phyloP scores from a whole-genome alignment of 495 filamentous ascomycete species.

The Lasiosphaeria ovina region DNA sequence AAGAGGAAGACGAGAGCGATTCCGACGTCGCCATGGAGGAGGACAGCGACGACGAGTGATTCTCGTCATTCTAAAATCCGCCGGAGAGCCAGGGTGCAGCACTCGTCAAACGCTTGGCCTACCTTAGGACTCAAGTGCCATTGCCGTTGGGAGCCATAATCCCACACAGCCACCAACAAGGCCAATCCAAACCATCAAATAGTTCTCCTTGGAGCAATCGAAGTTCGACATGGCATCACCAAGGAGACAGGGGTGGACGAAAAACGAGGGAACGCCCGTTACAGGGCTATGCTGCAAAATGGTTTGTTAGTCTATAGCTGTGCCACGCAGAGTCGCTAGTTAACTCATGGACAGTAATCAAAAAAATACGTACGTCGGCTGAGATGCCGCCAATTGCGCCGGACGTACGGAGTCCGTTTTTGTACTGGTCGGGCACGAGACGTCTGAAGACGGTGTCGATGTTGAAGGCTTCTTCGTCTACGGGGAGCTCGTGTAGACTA shows the following conservation, averaged over 20 bases:
- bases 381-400: conserved; percentile 75
- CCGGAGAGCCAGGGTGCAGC: neutral
- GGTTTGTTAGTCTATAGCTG: conserved; percentile 46
- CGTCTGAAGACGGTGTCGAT: conserved; percentile 67
- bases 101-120: neutral
- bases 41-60: conserved; percentile 57
- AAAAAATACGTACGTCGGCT: conserved; percentile 60
- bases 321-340: conserved; percentile 42
- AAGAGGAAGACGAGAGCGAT: conserved; percentile 53
- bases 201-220: conserved; percentile 57
- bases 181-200: conserved; percentile 79
- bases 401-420: conserved; percentile 51
- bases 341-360: conserved; percentile 37
- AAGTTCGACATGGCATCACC: conserved; percentile 67
- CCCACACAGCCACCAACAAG: conserved; percentile 71
- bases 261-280: conserved; percentile 70
- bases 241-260: conserved; percentile 85
- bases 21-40: conserved; percentile 75
- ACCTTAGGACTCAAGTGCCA: conserved; percentile 37
- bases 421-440: conserved; percentile 65
- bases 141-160: conserved; percentile 63
- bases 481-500: conserved; percentile 46
- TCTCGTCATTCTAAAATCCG: neutral
- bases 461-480: conserved; percentile 40
- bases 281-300: conserved; percentile 71